Conservation (phyloP, 2,329 filamentous ascomycete genomes). For the Colletotrichum coccodes region DNA sequence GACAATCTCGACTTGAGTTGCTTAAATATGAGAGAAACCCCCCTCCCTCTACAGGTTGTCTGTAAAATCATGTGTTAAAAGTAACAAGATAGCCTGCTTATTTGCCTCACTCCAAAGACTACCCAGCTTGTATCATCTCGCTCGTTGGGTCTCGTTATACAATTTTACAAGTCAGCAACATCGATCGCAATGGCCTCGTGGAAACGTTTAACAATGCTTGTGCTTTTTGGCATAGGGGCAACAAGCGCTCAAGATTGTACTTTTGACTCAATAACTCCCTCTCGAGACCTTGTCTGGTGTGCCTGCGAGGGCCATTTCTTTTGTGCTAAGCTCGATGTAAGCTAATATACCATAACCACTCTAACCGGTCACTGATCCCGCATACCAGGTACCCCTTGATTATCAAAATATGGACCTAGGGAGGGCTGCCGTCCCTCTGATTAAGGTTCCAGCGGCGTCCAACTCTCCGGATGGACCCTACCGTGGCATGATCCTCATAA, state of each 20-base stretch:
- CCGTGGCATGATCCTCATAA: conserved; percentile 53
- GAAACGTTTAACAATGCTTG: not conserved
- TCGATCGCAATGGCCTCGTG: not conserved
- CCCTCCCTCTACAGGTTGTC: not conserved
- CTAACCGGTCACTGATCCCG: not conserved
- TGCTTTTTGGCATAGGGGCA: not conserved
- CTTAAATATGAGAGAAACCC: not conserved
- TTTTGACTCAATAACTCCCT: conserved; percentile 23
- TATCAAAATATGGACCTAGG: conserved; percentile 42
- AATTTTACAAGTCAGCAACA: not conserved
- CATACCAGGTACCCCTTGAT: conserved; percentile 49
- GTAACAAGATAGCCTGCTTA: not conserved
- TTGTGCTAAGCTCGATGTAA: conserved; percentile 49
- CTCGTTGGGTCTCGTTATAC: not conserved
- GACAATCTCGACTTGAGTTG: too few relatives aligned
- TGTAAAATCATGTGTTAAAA: not conserved
- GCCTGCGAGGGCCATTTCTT: conserved; percentile 47
- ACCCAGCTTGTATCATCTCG: not conserved
- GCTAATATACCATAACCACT: not conserved
- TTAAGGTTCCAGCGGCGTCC: conserved; percentile 49
- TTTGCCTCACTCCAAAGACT: not conserved
- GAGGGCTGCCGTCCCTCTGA: conserved; percentile 49
- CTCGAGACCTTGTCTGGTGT: conserved; percentile 37
- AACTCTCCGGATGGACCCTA: conserved; percentile 47
- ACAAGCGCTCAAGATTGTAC: conserved; percentile 38